These are phyloP conservation scores for Mycena olivaceomarginata DNA, from an alignment of 768 basidiomycete genomes.

Conservation along the genomic window DNA sequence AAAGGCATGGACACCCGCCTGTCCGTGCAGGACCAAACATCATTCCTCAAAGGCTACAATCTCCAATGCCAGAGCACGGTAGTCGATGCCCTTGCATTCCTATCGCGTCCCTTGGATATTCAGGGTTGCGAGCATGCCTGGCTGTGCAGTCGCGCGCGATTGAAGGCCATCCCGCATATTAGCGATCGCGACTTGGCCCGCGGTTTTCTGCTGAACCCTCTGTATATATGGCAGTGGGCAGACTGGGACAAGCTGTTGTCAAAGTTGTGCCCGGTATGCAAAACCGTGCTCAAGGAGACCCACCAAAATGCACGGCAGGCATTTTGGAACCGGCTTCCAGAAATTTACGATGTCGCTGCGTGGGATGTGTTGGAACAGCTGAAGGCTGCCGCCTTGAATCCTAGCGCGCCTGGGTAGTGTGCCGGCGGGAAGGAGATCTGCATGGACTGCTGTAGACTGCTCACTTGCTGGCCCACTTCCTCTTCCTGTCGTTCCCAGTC, in stretches of 20 bases:
- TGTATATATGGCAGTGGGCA: not conserved
- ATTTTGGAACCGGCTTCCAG: conserved; percentile 30
- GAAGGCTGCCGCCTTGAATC: not conserved
- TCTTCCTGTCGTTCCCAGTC: too few relatives aligned
- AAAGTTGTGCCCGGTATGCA: conserved; percentile 6
- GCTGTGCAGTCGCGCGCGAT: not conserved
- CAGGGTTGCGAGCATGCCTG: not conserved
- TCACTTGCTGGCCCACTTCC: too few relatives aligned
- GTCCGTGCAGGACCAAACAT: not conserved
- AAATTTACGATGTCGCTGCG: conserved; percentile 13
- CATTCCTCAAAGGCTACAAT: not conserved
- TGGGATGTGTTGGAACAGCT: conserved; percentile 27
- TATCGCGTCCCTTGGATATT: not conserved
- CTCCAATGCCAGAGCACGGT: not conserved
- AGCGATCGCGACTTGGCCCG: too few relatives aligned
- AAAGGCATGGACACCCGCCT: not conserved
- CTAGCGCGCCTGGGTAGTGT: too few relatives aligned
- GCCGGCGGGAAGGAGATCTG: too few relatives aligned
- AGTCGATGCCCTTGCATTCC: not conserved
- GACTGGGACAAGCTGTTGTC: conserved; percentile 8
- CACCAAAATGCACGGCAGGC: conserved; percentile 10
- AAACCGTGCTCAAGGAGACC: not conserved
- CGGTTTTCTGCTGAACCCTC: not conserved
- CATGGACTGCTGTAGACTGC: too few relatives aligned
- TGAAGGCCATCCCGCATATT: not conserved